Percentiles rank a stretch among this genome's conserved stretches.
These are phyloP conservation scores for Auriculariales sp. DNA, from an alignment of 768 basidiomycete genomes.

Conservation along the genomic window DNA sequence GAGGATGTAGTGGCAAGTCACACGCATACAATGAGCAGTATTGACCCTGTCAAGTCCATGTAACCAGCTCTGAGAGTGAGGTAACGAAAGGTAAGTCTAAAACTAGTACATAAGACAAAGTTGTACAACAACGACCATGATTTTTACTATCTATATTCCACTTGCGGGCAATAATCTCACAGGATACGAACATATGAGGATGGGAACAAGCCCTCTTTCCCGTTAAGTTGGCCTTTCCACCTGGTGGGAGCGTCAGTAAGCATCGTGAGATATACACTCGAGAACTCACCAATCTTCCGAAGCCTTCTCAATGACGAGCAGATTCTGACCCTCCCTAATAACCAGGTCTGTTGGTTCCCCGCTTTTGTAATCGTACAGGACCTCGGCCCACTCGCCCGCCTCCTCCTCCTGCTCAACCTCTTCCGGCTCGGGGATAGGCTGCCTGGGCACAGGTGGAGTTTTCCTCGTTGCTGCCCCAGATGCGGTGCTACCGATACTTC, in stretches of 20 bases:
- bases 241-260: constrained; percentile 19
- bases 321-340: constrained; percentile 38
- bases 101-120: too few species aligned
- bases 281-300: constrained; percentile 60
- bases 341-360: constrained; percentile 56
- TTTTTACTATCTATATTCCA: too few species aligned
- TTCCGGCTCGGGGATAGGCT: constrained; percentile 15
- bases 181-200: constrained; percentile 54
- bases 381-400: constrained; percentile 64
- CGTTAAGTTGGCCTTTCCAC: constrained; percentile 55
- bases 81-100: too few species aligned
- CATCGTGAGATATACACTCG: constrained; percentile 4
- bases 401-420: constrained; percentile 16
- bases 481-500: constrained; percentile 19
- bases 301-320: constrained; percentile 49
- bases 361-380: constrained; percentile 59
- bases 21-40: too few species aligned
- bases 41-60: too few species aligned
- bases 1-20: too few species aligned
- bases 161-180: constrained; percentile 18
- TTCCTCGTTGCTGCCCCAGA: constrained; percentile 7
- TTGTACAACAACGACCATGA: too few species aligned
- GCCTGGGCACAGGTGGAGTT: not conserved
- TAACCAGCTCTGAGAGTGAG: too few species aligned
- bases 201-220: constrained; percentile 45